These are phyloP conservation scores for Gamarada debralockiae DNA, from an alignment of 495 filamentous ascomycete genomes.

Conservation along the genomic window DNA sequence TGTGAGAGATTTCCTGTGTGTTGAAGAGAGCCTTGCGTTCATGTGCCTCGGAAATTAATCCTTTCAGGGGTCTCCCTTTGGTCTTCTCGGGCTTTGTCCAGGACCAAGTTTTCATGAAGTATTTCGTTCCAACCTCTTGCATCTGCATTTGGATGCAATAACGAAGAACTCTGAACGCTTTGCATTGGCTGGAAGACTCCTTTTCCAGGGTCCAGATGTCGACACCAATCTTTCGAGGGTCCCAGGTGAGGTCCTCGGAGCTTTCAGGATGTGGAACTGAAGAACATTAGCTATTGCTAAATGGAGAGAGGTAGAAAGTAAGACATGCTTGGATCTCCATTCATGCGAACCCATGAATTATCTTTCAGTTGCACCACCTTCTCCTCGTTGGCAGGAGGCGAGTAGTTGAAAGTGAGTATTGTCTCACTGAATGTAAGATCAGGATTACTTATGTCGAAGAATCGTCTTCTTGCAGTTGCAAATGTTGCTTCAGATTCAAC, in stretches of 20 bases:
- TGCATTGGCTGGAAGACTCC: too few species aligned
- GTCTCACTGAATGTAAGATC: conserved; percentile 1
- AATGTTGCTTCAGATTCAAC: neutral
- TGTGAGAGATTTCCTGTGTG: neutral
- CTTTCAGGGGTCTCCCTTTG: neutral
- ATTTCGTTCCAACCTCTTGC: conserved; percentile 2
- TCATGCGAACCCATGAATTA: neutral
- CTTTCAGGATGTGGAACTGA: neutral
- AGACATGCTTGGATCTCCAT: neutral
- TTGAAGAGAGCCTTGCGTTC: neutral
- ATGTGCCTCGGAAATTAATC: neutral
- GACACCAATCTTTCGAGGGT: too few species aligned
- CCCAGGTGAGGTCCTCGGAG: too few species aligned
- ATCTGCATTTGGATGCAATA: conserved; percentile 2
- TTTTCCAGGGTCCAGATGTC: too few species aligned
- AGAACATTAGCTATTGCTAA: neutral
- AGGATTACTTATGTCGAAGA: neutral
- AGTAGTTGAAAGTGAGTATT: neutral
- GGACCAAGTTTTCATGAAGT: conserved; percentile 3
- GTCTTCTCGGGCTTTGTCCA: neutral
- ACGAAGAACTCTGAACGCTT: neutral
- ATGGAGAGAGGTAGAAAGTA: neutral
- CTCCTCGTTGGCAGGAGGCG: neutral
- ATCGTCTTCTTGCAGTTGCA: neutral
- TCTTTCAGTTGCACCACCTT: neutral